Conservation (phyloP, 2,329 filamentous ascomycete genomes). For the Chaetomiaceae sp. region DNA sequence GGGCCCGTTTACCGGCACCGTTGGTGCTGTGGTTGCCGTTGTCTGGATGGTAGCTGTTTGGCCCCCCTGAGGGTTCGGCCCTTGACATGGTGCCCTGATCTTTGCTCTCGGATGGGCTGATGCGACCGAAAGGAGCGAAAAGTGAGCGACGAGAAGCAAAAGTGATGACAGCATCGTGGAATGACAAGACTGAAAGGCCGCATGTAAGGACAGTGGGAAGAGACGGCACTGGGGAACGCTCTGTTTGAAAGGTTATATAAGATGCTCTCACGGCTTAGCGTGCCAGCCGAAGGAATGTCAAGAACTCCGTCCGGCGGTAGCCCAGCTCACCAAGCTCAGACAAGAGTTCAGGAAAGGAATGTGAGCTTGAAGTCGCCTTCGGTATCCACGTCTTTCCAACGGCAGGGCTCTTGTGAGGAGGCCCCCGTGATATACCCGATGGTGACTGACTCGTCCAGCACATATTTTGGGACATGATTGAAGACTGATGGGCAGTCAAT, state of each 20-base stretch:
- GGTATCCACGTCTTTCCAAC: too few relatives aligned
- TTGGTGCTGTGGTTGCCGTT: not conserved
- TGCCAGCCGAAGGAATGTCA: constrained; percentile 21
- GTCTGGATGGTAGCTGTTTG: too few relatives aligned
- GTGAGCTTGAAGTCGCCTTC: not conserved
- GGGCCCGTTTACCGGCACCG: not conserved
- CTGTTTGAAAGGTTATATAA: constrained; percentile 7
- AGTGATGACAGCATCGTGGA: constrained; percentile 18
- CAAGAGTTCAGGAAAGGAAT: constrained; percentile 21
- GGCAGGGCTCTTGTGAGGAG: too few relatives aligned
- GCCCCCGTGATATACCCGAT: too few relatives aligned
- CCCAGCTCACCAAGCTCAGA: constrained; percentile 24
- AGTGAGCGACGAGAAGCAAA: constrained; percentile 22
- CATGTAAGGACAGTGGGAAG: constrained; percentile 18
- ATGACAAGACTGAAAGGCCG: too few relatives aligned
- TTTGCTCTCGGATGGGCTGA: constrained; percentile 17
- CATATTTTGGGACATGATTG: constrained; percentile 2
- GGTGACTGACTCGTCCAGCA: too few relatives aligned
- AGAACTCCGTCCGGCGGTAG: constrained; percentile 10
- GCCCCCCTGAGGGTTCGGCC: constrained; percentile 12
- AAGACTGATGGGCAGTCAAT: constrained; percentile 5
- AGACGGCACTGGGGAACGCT: not conserved
- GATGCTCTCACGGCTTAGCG: not conserved
- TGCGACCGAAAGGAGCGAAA: constrained; percentile 15
- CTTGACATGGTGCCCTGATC: too few relatives aligned